phyloP scores from a whole-genome alignment of 192 early-diverging fungal species.

The Linderina pennispora region DNA sequence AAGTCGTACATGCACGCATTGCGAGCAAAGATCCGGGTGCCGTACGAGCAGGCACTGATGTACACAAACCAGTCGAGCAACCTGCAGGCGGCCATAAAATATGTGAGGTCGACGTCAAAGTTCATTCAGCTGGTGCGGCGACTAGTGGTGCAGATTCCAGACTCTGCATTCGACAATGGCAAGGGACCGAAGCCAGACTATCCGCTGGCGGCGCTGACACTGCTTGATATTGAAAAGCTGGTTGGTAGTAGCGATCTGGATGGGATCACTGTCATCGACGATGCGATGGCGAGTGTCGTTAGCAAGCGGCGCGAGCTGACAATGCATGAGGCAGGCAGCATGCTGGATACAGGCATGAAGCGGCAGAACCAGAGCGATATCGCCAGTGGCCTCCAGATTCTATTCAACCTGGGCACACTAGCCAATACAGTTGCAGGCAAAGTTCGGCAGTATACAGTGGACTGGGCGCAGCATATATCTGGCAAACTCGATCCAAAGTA shows the following conservation, averaged over 20 bases:
- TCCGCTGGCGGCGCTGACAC: conserved; percentile 28
- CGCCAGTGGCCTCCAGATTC: conserved; percentile 23
- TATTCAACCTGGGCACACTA: conserved; percentile 24
- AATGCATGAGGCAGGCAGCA: conserved; percentile 3
- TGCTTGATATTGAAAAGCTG: conserved; percentile 24
- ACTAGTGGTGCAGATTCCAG: conserved; percentile 18
- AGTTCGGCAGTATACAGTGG: conserved; percentile 5
- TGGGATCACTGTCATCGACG: conserved; percentile 22
- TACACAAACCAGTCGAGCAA: conserved; percentile 17
- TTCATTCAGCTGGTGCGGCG: conserved; percentile 29
- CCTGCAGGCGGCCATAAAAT: conserved; percentile 17
- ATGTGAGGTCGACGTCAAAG: conserved; percentile 9
- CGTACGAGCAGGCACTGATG: conserved; percentile 22
- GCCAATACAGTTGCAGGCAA: background rate
- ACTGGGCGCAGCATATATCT: conserved; percentile 1
- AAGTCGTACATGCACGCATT: conserved; percentile 25
- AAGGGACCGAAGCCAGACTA: conserved; percentile 6
- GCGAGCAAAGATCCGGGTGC: conserved; percentile 29
- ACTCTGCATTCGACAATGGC: background rate
- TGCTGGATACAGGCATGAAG: conserved; percentile 22
- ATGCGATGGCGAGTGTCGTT: conserved; percentile 3
- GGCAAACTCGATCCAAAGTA: conserved; percentile 7
- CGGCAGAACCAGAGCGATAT: conserved; percentile 18
- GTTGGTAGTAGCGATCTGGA: conserved; percentile 5
- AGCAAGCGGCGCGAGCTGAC: conserved; percentile 4